phyloP scores from a whole-genome alignment of 441 rosid genomes.

The Hura crepitans region DNA sequence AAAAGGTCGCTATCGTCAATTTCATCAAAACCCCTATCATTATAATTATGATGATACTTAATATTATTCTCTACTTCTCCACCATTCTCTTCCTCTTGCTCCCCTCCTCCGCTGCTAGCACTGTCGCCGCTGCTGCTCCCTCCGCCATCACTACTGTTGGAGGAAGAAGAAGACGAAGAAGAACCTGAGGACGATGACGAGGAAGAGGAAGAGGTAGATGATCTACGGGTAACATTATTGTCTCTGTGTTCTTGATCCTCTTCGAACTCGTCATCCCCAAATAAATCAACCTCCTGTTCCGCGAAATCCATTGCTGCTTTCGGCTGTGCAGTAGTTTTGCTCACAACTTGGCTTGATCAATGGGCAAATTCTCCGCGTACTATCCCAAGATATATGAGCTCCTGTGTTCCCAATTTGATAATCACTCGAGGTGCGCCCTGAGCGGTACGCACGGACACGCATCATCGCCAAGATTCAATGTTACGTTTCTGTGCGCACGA shows the following conservation, averaged over 20 bases:
- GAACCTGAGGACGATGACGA: constrained; percentile 55
- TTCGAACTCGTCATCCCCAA: constrained; percentile 34
- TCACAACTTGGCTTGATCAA: constrained; percentile 18
- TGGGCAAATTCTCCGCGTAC: too few species aligned
- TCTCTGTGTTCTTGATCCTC: constrained; percentile 36
- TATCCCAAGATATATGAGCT: too few species aligned
- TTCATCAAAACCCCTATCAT: constrained; percentile 25
- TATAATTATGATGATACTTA: constrained; percentile 11
- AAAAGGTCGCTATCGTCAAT: constrained; percentile 58
- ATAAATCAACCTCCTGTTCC: constrained; percentile 47
- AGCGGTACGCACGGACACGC: too few species aligned
- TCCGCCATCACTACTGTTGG: constrained; percentile 36
- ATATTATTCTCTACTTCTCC: constrained; percentile 37
- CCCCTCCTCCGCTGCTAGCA: constrained; percentile 42
- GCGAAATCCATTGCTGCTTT: constrained; percentile 39
- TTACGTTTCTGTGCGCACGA: too few species aligned
- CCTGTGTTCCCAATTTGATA: too few species aligned
- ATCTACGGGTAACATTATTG: constrained; percentile 28
- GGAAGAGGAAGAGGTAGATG: constrained; percentile 51
- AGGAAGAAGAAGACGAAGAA: constrained; percentile 63
- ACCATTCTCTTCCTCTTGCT: constrained; percentile 45
- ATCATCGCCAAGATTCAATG: too few species aligned
- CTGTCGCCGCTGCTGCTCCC: constrained; percentile 42
- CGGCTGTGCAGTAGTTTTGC: constrained; percentile 22
- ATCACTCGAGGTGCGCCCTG: too few species aligned